Conservation (phyloP, 306 rosid genomes). For the Ammopiptanthus mongolicus region DNA sequence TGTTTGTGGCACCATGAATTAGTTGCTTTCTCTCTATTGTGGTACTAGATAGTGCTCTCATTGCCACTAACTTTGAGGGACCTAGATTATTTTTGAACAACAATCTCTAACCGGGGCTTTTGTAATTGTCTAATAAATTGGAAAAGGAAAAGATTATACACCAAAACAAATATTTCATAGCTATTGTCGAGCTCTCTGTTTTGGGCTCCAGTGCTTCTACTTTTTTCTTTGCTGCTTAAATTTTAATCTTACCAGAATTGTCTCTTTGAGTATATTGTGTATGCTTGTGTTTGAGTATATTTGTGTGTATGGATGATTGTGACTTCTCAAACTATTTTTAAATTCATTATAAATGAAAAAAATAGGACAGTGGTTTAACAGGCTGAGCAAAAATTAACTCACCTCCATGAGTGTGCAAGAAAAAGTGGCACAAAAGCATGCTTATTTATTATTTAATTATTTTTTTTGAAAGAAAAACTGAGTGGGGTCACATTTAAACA, state of each 20-base stretch:
- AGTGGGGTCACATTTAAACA: not conserved
- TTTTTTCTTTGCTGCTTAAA: too few relatives aligned
- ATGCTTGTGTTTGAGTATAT: not conserved
- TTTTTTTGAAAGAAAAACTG: too few relatives aligned
- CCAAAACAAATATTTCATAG: not conserved
- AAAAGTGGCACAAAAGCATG: not conserved
- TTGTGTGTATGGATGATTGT: not conserved
- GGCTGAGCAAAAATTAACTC: not conserved
- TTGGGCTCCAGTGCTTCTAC: not conserved
- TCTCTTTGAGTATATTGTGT: not conserved
- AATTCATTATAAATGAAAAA: not conserved
- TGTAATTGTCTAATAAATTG: not conserved
- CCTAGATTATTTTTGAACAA: not conserved
- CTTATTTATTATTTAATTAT: not conserved
- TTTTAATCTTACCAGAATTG: too few relatives aligned
- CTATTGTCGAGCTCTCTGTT: not conserved
- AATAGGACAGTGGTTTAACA: not conserved
- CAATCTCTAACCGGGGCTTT: not conserved
- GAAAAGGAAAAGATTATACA: not conserved
- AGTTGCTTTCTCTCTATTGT: not conserved
- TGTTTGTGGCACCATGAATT: not conserved
- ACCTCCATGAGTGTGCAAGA: not conserved
- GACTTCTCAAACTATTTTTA: not conserved
- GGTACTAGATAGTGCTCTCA: not conserved
- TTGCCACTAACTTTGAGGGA: not conserved